Base-by-base conservation (phyloP, 2,329 filamentous ascomycete genomes). In the Byssochlamys sp. region DNA sequence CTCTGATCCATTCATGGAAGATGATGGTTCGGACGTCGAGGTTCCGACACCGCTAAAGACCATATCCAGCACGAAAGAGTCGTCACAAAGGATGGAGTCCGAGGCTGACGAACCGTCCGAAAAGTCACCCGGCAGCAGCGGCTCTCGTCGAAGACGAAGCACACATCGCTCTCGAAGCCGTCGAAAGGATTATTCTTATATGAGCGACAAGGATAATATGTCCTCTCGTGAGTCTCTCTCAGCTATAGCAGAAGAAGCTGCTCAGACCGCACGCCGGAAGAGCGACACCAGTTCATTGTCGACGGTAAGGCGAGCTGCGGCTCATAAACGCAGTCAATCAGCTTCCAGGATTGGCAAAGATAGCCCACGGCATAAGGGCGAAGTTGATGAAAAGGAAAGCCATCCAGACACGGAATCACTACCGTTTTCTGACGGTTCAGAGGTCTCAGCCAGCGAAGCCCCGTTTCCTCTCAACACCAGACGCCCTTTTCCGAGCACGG, bases 1-100 rank as follows among this genome's bases (percentile, higher is more conserved):
- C 2, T 75, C 79, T 7, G 81, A 84, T 67, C 80, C 81, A 2
- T 82, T 84, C 58, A 59, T 77, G 53, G 79, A 81, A n/a, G 67
- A 67, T 25, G 62, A 67, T 31, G 64, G 67, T 25, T 62, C 65
- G 2, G 65, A 67, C 28, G 71, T 68, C 50, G 73, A 76, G 52
- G 66, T 76, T 33, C 74, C 75, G 7, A 70, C 71, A 27, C 74
- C 75, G 9, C 57, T 76, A 29, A 74, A 74, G 55, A 73, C 73
- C 54, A 75, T 75, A 35, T 69, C 71, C 3, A 69, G 69, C 27
- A 69, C 69, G 67, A 60, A 71, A 65, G 62, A 66, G 66, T 55
- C 64, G 62, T 57, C 65, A 19, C 62, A 5, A 14, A 5, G 3
- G 39, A 24, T 14, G 3, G 39, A 45, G 14, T 7, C n/a, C 12